Base-by-base conservation (phyloP, 345 rosid genomes). In the Alliaria petiolata region DNA sequence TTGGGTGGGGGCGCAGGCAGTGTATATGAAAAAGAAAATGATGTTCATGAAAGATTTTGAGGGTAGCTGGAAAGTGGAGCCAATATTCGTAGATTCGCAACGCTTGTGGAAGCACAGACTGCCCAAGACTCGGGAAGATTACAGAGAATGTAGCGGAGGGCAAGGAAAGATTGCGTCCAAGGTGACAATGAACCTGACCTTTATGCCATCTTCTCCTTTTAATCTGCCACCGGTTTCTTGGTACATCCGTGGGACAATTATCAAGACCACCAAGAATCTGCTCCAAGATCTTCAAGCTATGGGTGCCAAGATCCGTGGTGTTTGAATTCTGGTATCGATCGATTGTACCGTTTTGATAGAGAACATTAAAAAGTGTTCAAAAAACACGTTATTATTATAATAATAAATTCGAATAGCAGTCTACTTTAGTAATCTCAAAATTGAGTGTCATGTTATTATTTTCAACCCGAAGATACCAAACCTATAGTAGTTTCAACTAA, bases 41-140 rank as follows among this genome's bases (percentile, higher is more conserved):
- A 85, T 88, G 33, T 81, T 90, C 65, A 85, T 90, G 93, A 67
- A 87, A 67, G 82, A 40, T 75, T 87, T 87, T 8, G 89, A 86
- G 78, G 96, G 96, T 12, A 36, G 13, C 31, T 30, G 31, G 31
- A 30, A 36, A 3, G 12, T 10, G 3, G 3, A 36, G 40, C 40
- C 40, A 36, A 36, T 36, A 36, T 36, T 9, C 40, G 40, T 36
- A 36, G 40, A 36, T 36, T 36, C 40, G 0, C 13, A 36, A 36
- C 40, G 40, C 40, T 36, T 36, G 40, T 36, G 40, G 2, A 36
- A 36, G 40, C 13, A 36, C 4, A 36, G 13, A 3, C 0, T 2
- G 40, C 40, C 40, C 4, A 36, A 36, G 40, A 36, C 12, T 9
- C 13, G 13, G 9, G 40, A 36, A 36, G 40, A 36, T 9, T 36